Conservation (phyloP, 2,329 filamentous ascomycete species). For the Epicoccum nigrum region DNA sequence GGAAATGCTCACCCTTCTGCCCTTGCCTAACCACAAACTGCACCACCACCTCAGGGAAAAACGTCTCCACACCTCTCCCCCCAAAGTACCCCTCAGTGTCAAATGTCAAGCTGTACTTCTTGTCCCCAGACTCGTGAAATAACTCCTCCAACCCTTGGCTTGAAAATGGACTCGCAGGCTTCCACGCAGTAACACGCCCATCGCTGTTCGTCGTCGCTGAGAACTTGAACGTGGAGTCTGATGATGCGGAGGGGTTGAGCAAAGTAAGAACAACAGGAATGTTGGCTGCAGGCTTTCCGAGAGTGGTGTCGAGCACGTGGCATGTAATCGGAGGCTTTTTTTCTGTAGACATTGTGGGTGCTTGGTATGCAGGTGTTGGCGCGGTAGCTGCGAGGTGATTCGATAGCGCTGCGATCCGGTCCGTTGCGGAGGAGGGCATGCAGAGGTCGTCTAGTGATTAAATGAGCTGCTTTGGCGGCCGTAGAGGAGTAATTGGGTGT, state of each 20-base stretch:
- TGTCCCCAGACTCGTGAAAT: constrained; percentile 49
- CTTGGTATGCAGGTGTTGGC: constrained; percentile 9
- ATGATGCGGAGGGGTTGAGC: constrained; percentile 40
- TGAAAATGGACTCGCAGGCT: constrained; percentile 55
- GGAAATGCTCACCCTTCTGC: constrained; percentile 68
- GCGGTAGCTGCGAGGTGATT: constrained; percentile 17
- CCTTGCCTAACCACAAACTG: constrained; percentile 57
- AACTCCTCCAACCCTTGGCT: constrained; percentile 49
- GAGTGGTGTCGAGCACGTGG: constrained; percentile 83
- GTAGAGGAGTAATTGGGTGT: neutral
- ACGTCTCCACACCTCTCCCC: constrained; percentile 58
- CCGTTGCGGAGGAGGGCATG: constrained; percentile 27
- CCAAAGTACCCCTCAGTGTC: constrained; percentile 76
- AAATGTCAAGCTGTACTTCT: constrained; percentile 73
- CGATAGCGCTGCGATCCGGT: constrained; percentile 27
- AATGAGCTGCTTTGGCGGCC: no score
- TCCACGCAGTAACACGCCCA: constrained; percentile 75
- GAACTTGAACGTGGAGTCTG: constrained; percentile 60
- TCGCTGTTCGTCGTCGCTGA: constrained; percentile 75
- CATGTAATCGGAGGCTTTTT: constrained; percentile 71
- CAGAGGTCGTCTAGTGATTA: neutral
- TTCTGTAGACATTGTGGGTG: constrained; percentile 24
- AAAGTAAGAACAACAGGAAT: constrained; percentile 70
- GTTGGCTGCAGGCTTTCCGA: constrained; percentile 69
- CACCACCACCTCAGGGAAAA: constrained; percentile 64